These are phyloP conservation scores for Agaricus bisporus DNA, from an alignment of 768 basidiomycete species.

Conservation along the genomic window DNA sequence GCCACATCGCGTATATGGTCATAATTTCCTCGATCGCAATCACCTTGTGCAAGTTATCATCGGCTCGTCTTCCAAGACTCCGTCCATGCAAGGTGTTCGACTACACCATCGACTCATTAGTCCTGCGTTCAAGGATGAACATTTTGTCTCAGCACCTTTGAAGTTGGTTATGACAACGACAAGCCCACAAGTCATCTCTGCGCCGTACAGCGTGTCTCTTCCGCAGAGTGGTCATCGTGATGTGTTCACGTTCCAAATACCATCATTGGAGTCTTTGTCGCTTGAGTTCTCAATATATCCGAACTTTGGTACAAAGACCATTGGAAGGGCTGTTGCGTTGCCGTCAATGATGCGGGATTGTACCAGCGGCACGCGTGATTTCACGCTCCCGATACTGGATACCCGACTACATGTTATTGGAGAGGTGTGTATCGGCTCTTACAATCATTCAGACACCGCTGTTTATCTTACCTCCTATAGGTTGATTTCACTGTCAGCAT, in stretches of 20 bases:
- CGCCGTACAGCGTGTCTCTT: conserved; percentile 86
- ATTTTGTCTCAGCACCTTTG: conserved; percentile 71
- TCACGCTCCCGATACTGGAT: conserved; percentile 80
- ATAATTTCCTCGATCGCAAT: conserved; percentile 87
- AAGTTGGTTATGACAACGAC: conserved; percentile 90
- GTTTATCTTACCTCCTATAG: conserved; percentile 28
- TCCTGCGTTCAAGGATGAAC: conserved; percentile 59
- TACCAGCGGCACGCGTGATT: conserved; percentile 40
- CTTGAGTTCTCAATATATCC: conserved; percentile 95
- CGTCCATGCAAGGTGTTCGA: conserved; percentile 43
- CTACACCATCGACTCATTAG: conserved; percentile 72
- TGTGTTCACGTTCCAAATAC: conserved; percentile 83
- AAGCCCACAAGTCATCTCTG: conserved; percentile 73
- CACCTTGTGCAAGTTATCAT: conserved; percentile 84
- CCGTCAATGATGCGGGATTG: conserved; percentile 64
- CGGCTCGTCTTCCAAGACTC: conserved; percentile 50
- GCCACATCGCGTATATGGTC: conserved; percentile 95
- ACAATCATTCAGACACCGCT: neutral
- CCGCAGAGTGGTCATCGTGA: conserved; percentile 68
- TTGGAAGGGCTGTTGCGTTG: conserved; percentile 86
- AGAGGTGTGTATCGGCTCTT: conserved; percentile 48
- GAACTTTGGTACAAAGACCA: conserved; percentile 94
- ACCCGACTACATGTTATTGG: conserved; percentile 91
- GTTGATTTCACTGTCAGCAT: conserved; percentile 85
- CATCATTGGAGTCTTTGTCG: conserved; percentile 62